phyloP scores from a whole-genome alignment of 139 green algal species.

The Diplosphaera chodatii region DNA sequence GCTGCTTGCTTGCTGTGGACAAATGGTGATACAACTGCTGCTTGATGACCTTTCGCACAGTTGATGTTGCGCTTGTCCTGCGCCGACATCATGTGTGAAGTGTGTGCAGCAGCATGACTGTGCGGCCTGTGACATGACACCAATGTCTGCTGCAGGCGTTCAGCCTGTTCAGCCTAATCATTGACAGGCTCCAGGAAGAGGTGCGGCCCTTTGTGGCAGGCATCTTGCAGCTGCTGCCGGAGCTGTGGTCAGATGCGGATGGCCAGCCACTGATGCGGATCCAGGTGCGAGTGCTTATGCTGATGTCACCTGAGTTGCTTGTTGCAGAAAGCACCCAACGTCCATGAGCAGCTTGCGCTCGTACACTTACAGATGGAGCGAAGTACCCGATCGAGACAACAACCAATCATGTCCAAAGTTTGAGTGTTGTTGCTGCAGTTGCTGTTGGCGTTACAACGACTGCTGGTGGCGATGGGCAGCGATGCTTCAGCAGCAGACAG shows the following conservation, averaged over 20 bases:
- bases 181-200: constrained; percentile 60
- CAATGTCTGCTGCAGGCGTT: constrained; percentile 49
- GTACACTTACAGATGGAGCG: no score
- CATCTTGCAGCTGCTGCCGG: constrained; percentile 61
- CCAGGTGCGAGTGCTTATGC: constrained; percentile 40
- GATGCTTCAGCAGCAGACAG: constrained; percentile 41
- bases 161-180: constrained; percentile 61
- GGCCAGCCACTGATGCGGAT: constrained; percentile 75
- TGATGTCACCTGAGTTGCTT: no score
- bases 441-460: constrained; percentile 58
- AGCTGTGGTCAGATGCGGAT: constrained; percentile 53
- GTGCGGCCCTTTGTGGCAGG: constrained; percentile 39
- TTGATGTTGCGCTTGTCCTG: neutral
- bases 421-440: no score
- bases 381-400: no score
- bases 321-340: no score
- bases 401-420: no score
- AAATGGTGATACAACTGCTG: neutral
- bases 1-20: neutral
- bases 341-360: no score
- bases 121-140: no score
- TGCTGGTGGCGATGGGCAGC: constrained; percentile 66
- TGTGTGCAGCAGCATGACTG: no score
- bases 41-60: no score
- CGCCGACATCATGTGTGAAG: neutral